Evolutionary conservation across 192 early-diverging fungal genomes (phyloP).

Genomic region (Coemansia sp.): DNA sequence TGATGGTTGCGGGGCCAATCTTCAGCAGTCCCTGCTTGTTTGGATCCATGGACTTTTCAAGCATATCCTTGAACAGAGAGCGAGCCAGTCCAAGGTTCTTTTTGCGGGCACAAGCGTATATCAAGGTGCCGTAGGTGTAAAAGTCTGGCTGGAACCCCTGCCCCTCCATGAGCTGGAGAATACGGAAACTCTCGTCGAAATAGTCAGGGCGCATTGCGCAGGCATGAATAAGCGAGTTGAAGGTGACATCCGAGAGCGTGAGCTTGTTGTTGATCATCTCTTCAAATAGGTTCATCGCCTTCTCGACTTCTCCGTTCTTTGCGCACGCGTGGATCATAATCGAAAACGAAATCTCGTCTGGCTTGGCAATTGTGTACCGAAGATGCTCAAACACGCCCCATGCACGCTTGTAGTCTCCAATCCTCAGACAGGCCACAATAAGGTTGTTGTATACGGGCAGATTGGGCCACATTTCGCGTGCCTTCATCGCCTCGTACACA

Average conservation of each 20-base stretch:
- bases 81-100: conserved; percentile 74
- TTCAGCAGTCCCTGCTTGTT: conserved; percentile 50
- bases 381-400: conserved; percentile 92
- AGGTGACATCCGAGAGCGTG: conserved; percentile 79
- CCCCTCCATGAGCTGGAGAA: conserved; percentile 80
- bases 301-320: conserved; percentile 79
- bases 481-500: conserved; percentile 80
- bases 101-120: conserved; percentile 71
- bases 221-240: conserved; percentile 85
- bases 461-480: conserved; percentile 54
- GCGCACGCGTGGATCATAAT: conserved; percentile 94
- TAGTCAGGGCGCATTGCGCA: conserved; percentile 78
- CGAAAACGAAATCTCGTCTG: conserved; percentile 77
- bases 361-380: conserved; percentile 71
- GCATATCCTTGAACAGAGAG: conserved; percentile 60
- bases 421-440: conserved; percentile 78
- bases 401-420: conserved; percentile 69
- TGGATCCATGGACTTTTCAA: conserved; percentile 48
- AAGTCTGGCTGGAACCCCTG: conserved; percentile 80
- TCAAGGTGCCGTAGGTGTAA: conserved; percentile 79
- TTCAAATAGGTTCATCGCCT: conserved; percentile 86
- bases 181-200: conserved; percentile 75
- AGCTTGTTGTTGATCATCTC: conserved; percentile 77
- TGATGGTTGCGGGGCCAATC: conserved; percentile 63
- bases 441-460: conserved; percentile 74